Evolutionary conservation across 108 stramenopile genomes (phyloP).

Genomic region (Thalassiosira profunda): DNA sequence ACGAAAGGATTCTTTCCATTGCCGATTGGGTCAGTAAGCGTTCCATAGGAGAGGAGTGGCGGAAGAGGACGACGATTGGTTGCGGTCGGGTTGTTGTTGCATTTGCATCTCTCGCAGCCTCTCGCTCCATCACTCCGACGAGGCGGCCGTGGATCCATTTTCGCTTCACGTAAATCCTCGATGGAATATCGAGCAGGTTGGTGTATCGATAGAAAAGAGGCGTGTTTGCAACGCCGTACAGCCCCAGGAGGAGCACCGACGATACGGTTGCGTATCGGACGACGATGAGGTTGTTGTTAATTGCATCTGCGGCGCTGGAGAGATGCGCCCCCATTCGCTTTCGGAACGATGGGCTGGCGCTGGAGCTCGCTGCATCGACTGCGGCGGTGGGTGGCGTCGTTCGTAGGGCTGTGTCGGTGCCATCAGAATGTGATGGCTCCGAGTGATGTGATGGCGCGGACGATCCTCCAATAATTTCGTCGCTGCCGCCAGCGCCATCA

Average conservation of each 20-base stretch:
- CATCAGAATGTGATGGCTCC: background rate
- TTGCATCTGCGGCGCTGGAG: conserved; percentile 41
- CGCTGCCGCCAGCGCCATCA: too few relatives aligned
- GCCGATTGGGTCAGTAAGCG: conserved; percentile 61
- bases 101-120: background rate
- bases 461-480: too few relatives aligned
- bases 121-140: conserved; percentile 44
- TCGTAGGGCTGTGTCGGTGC: background rate
- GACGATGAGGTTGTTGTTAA: conserved; percentile 78
- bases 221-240: conserved; percentile 75
- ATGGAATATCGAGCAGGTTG: conserved; percentile 69
- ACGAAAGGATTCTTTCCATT: conserved; percentile 53
- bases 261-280: conserved; percentile 64
- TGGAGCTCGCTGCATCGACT: too few relatives aligned
- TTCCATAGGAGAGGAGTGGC: conserved; percentile 79
- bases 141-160: conserved; percentile 72
- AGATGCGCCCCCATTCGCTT: conserved; percentile 15
- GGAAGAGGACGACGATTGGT: conserved; percentile 56
- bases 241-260: conserved; percentile 60
- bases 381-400: too few relatives aligned
- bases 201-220: conserved; percentile 89
- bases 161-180: conserved; percentile 51
- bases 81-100: background rate
- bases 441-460: background rate
- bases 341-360: too few relatives aligned